phyloP scores from a whole-genome alignment of 169 alveolate species.

The Eimeria praecox region DNA sequence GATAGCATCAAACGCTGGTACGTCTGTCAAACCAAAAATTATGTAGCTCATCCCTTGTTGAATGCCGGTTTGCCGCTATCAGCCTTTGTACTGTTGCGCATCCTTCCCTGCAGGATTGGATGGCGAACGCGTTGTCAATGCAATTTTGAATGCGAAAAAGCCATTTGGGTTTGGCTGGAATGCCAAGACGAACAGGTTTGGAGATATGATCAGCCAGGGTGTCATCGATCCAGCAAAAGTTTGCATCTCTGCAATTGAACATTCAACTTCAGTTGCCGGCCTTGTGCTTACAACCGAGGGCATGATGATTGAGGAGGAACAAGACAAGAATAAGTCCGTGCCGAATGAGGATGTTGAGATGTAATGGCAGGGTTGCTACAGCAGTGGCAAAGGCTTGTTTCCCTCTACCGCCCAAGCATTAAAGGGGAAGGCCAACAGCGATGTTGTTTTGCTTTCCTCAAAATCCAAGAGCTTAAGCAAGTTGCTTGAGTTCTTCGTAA shows the following conservation, averaged over 20 bases:
- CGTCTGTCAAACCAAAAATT: background rate
- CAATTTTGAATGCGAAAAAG: conserved; percentile 89
- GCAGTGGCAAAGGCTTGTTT: background rate
- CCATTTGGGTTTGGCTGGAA: conserved; percentile 93
- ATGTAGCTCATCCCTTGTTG: background rate
- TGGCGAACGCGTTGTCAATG: conserved; percentile 91
- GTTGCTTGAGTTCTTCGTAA: conserved; percentile 18
- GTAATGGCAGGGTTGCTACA: conserved; percentile 16
- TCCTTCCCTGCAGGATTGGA: conserved; percentile 85
- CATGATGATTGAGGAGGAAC: conserved; percentile 94
- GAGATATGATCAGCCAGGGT: conserved; percentile 93
- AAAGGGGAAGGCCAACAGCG: background rate
- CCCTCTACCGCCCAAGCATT: background rate
- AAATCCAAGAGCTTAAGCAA: conserved; percentile 10
- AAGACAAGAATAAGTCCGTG: conserved; percentile 88
- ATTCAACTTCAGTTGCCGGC: conserved; percentile 93
- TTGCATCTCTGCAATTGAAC: conserved; percentile 91
- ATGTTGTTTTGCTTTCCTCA: conserved; percentile 16
- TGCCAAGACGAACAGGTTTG: conserved; percentile 92
- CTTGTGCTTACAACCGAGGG: conserved; percentile 94
- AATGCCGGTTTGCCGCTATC: background rate
- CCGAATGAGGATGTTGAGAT: conserved; percentile 41
- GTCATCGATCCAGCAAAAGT: conserved; percentile 95
- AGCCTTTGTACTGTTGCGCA: background rate
- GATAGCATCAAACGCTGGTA: conserved; percentile 91